A percentile compares a stretch with the other conserved stretches of the same genome.
Conservation (phyloP, 2,329 filamentous ascomycete species). For the Aphanocladium album region DNA sequence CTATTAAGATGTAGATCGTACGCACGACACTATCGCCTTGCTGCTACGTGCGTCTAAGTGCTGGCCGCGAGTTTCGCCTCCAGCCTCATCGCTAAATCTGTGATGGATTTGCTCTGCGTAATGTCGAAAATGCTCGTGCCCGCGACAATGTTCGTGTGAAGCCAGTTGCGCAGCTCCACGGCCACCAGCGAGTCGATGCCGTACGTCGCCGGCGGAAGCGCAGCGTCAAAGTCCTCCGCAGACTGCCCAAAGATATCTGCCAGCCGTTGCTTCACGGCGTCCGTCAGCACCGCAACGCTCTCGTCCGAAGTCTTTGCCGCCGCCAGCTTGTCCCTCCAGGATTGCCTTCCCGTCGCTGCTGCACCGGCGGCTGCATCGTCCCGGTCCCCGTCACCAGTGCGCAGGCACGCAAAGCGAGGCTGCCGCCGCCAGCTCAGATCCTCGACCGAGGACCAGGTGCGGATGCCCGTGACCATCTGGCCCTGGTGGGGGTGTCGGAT, state of each 20-base stretch:
- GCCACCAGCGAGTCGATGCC: constrained; percentile 22
- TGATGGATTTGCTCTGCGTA: constrained; percentile 7
- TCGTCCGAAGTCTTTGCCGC: not conserved
- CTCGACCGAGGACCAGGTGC: not conserved
- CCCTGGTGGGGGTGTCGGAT: not conserved
- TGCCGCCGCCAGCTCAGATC: not conserved
- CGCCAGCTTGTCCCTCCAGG: not conserved
- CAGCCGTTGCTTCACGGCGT: constrained; percentile 3
- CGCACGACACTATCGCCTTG: too few species aligned
- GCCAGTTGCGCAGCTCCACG: constrained; percentile 21
- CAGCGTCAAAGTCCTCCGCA: constrained; percentile 17
- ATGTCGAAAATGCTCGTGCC: constrained; percentile 21
- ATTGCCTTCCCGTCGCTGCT: not conserved
- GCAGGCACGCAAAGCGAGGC: not conserved
- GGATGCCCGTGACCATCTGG: not conserved
- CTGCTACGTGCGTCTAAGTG: too few species aligned
- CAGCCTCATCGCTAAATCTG: too few species aligned
- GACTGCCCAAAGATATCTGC: constrained; percentile 22
- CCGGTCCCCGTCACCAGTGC: not conserved
- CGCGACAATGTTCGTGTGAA: constrained; percentile 16
- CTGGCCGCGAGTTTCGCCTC: too few species aligned
- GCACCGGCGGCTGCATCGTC: not conserved
- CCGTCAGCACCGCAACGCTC: not conserved
- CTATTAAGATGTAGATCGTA: too few species aligned
- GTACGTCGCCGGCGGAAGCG: constrained; percentile 14